Percentiles rank a stretch among this genome's conserved stretches.
phyloP scores from a whole-genome alignment of 2,329 filamentous ascomycete species.

The Arthrobotrys entomopaga region DNA sequence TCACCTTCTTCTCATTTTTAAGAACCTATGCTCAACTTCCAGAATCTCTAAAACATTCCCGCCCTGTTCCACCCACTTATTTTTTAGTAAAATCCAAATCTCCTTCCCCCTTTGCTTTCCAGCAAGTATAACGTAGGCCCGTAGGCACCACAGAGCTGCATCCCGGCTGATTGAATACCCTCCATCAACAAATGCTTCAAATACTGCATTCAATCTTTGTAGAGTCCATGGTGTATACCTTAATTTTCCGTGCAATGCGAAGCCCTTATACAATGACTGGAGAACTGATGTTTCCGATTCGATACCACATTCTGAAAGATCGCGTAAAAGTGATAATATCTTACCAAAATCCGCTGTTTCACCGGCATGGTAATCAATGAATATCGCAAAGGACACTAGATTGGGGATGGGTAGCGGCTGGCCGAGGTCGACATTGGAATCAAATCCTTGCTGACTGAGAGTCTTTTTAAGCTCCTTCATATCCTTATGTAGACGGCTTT shows the following conservation, averaged over 20 bases:
- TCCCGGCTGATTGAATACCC: constrained; percentile 36
- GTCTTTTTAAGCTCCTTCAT: constrained; percentile 57
- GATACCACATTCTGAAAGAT: constrained; percentile 78
- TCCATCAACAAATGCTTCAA: constrained; percentile 71
- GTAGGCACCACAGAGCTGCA: constrained; percentile 55
- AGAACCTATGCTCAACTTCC: constrained; percentile 32
- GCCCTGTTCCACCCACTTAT: constrained; percentile 48
- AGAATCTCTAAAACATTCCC: constrained; percentile 33
- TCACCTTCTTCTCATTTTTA: constrained; percentile 33
- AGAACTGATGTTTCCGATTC: constrained; percentile 80
- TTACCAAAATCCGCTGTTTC: constrained; percentile 76
- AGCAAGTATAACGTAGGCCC: constrained; percentile 58
- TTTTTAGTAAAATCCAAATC: constrained; percentile 48
- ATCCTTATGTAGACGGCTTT: constrained; percentile 36
- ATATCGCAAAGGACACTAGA: constrained; percentile 66
- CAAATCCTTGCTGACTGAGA: constrained; percentile 54
- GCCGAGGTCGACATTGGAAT: constrained; percentile 44
- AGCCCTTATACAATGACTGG: constrained; percentile 83
- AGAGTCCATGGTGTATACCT: constrained; percentile 76
- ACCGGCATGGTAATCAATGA: constrained; percentile 78
- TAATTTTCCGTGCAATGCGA: constrained; percentile 75
- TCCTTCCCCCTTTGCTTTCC: constrained; percentile 58
- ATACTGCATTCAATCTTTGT: constrained; percentile 74
- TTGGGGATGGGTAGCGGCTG: constrained; percentile 44
- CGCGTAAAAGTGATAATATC: constrained; percentile 76